Evolutionary conservation across 352 stramenopile species (phyloP), one percentile per base, ranked within the genome.

Genomic region (Ophiocytium majus): DNA sequence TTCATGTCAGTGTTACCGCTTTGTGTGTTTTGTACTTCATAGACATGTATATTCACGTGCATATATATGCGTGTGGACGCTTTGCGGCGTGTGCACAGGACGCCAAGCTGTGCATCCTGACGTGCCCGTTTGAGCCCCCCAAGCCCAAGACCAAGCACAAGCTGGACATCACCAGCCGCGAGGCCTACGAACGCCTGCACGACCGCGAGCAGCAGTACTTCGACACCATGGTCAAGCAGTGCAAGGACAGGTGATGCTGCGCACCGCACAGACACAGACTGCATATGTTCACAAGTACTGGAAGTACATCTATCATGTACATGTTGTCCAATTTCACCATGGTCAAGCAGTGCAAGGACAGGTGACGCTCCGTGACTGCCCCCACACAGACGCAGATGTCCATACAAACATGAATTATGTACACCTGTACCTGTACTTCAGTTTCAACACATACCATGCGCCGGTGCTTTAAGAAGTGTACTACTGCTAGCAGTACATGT

Each of bases 61-160:
- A 10, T 79, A 35, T 35, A 79, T 35, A 35, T 79, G 10, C 49
- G 10, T 35, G 10, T 79, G 23, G 17, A 34, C 49, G 10, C 9
- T 79, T 79, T 34, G 35, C 71, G 49, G 17, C 17, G 9, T 19
- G 49, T 19, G 31, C 49, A 76, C 95, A 97, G 83, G 93, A 99
- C 92, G 97, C 96, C 78, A 98, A 98, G 91, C 94, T 99, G 87
- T 98, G 95, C 90, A 98, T 99, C 82, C 90, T 99, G 17, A 99
- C 97, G 85, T 99, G 97, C 91, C 96, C 97, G 10, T 99, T 99
- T 90, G 97, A 99, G 91, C 97, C 97, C 23, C 97, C 97, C 35
- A 99, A 99, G 93, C 97, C 97, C 79, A 99, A 99, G 92, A 99
- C 97, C 33, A 99, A 99, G 91, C 97, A 99, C 92, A 98, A 99